Evolutionary conservation across 805 yeast species (phyloP).

Genomic region (Myxozyma melibiosi): DNA sequence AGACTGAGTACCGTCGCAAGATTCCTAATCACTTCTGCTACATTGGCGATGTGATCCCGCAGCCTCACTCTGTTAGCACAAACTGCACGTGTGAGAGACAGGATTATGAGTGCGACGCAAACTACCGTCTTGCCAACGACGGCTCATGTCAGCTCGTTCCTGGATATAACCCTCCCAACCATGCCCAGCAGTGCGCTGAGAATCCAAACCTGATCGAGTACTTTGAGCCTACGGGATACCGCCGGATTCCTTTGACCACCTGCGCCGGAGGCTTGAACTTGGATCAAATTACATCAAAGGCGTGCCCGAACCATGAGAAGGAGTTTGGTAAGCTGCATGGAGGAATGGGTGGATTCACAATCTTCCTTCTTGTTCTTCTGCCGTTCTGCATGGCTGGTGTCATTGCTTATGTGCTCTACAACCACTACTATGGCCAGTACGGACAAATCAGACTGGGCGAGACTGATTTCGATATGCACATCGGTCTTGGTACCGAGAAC

Average conservation of each 20-base stretch:
- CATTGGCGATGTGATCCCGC: constrained; percentile 57
- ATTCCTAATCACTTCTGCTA: constrained; percentile 66
- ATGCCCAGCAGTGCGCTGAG: constrained; percentile 58
- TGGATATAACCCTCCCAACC: constrained; percentile 70
- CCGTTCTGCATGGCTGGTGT: constrained; percentile 58
- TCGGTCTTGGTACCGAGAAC: constrained; percentile 33
- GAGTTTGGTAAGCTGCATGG: constrained; percentile 58
- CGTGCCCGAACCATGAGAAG: constrained; percentile 86
- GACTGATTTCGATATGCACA: constrained; percentile 24
- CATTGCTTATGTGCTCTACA: constrained; percentile 72
- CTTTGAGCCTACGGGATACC: constrained; percentile 89
- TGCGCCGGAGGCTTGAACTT: constrained; percentile 79
- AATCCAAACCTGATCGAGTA: constrained; percentile 63
- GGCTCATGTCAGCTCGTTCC: constrained; percentile 85
- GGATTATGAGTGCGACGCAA: constrained; percentile 94
- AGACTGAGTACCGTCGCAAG: constrained; percentile 60
- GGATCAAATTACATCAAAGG: constrained; percentile 62
- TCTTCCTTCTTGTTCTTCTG: constrained; percentile 56
- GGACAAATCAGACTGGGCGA: constrained; percentile 87
- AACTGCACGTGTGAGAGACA: constrained; percentile 83
- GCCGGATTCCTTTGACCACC: constrained; percentile 80
- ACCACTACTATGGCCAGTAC: constrained; percentile 75
- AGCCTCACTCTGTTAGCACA: constrained; percentile 54
- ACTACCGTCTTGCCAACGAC: constrained; percentile 66
- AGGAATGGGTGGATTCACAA: constrained; percentile 57